Evolutionary conservation across 164 flowering plant species (phyloP).

Genomic region (Kalanchoe fedtschenkoi): DNA sequence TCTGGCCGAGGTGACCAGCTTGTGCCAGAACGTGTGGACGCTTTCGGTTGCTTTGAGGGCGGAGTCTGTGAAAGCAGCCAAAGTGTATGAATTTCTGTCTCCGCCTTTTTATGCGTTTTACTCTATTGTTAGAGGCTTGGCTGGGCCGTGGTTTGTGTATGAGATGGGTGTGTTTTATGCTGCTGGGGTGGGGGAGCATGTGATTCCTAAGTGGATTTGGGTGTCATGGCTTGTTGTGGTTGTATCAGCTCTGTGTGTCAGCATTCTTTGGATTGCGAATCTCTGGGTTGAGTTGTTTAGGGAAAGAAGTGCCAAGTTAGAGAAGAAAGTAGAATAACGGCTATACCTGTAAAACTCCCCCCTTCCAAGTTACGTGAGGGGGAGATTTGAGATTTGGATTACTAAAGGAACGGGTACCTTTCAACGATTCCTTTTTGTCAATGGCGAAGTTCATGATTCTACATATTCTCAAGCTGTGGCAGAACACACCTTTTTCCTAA

Average conservation of each 20-base stretch:
- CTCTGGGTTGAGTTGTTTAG: slow-evolving; percentile 58
- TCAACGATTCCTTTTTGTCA: too few relatives aligned
- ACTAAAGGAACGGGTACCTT: too few relatives aligned
- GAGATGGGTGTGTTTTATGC: slow-evolving; percentile 46
- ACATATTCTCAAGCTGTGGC: background rate
- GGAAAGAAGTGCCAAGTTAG: slow-evolving; percentile 26
- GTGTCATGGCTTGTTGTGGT: slow-evolving; percentile 67
- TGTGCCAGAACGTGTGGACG: slow-evolving; percentile 85
- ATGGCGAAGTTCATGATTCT: too few relatives aligned
- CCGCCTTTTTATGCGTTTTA: slow-evolving; percentile 65
- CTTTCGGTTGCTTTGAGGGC: slow-evolving; percentile 39
- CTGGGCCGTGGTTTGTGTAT: slow-evolving; percentile 55
- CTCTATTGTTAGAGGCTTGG: slow-evolving; percentile 50
- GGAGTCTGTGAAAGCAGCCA: slow-evolving; percentile 35
- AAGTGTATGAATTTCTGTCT: slow-evolving; percentile 35
- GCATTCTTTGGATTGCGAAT: slow-evolving; percentile 65
- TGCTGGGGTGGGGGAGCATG: slow-evolving; percentile 42
- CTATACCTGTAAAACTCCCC: background rate
- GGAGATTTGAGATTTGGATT: too few relatives aligned
- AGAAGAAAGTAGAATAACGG: slow-evolving; percentile 27
- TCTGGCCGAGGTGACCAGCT: slow-evolving; percentile 77
- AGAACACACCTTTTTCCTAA: background rate
- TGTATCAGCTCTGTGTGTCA: slow-evolving; percentile 43
- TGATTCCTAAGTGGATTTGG: slow-evolving; percentile 67
- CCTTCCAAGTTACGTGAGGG: background rate